phyloP scores from a whole-genome alignment of 2,329 filamentous ascomycete genomes.

The Pseudopithomyces chartarum region DNA sequence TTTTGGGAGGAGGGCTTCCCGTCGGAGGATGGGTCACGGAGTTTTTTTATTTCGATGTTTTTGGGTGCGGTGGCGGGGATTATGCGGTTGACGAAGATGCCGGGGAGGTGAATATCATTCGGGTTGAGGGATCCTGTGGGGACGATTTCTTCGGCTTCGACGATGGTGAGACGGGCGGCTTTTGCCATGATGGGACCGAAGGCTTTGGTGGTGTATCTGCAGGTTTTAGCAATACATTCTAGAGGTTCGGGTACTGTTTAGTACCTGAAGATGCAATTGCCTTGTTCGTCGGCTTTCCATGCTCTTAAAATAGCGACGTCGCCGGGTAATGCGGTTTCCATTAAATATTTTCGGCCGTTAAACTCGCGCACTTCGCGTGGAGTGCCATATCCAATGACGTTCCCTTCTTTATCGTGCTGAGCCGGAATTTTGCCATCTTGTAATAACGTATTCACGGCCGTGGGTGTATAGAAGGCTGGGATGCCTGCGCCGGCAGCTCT shows the following conservation, averaged over 20 bases:
- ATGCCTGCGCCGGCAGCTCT: conserved; percentile 76
- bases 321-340: conserved; percentile 76
- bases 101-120: conserved; percentile 82
- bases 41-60: conserved; percentile 67
- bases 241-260: conserved; percentile 4
- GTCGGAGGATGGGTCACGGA: conserved; percentile 24
- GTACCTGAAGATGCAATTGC: conserved; percentile 72
- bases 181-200: conserved; percentile 70
- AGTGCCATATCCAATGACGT: conserved; percentile 65
- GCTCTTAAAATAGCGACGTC: conserved; percentile 74
- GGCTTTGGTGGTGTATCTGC: conserved; percentile 44
- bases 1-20: conserved; percentile 16
- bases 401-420: conserved; percentile 62
- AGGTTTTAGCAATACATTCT: not conserved
- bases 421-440: conserved; percentile 71
- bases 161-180: conserved; percentile 88
- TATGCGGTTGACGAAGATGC: conserved; percentile 90
- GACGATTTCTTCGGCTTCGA: conserved; percentile 93
- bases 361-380: conserved; percentile 75
- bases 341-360: conserved; percentile 71
- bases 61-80: conserved; percentile 79
- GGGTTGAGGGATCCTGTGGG: conserved; percentile 85
- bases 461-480: conserved; percentile 80
- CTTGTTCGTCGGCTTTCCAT: conserved; percentile 66
- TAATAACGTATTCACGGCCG: conserved; percentile 67